Evolutionary conservation across 139 green algal genomes (phyloP), one percentile per base, ranked within the genome.

Genomic region (Coccomyxa sp.): DNA sequence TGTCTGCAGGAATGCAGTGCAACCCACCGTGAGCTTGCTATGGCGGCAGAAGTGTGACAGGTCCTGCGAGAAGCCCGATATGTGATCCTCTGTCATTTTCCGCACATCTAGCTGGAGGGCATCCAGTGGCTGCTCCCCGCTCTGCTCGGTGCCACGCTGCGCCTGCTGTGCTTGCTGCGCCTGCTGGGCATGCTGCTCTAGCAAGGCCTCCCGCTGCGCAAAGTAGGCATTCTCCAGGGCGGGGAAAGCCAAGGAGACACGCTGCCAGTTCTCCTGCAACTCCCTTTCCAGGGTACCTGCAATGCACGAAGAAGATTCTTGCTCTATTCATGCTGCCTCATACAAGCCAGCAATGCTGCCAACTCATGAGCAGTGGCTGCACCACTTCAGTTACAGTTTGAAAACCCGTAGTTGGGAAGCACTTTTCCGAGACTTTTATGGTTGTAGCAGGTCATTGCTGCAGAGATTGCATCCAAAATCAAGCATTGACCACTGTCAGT

Each of bases 11-110:
- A n/a, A n/a, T n/a, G n/a, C n/a, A n/a, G n/a, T n/a, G 18, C 74
- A 77, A 12, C 69, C 50, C 33, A 73, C 78, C 78, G 77, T 72
- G 18, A 82, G 38, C 24, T 73, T 34, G 31, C 10, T 82, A 34
- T 82, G 40, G 34, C 79, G 79, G 0, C 77, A 41, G 8, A 90
- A 89, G 64, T 92, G 80, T 70, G 79, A 80, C 3, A 95, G 83
- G 74, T 90, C 84, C 22, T 80, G 39, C 0, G 87, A 82, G 68
- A 95, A 92, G 0, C 68, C 44, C 5, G 82, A 81, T 68, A 92
- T 76, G 55, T 78, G 71, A 6, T 75, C 71, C 39, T 27, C 58
- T 24, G 33, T 27, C 14, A 27, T 27, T 27, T 12, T n/a, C n/a
- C n/a, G n/a, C n/a, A n/a, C n/a, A n/a, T n/a, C n/a, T n/a, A n/a